Evolutionary conservation across 169 alveolate species (phyloP), one percentile per base, ranked within the genome.

Genomic region (Nephromyces sp.): DNA sequence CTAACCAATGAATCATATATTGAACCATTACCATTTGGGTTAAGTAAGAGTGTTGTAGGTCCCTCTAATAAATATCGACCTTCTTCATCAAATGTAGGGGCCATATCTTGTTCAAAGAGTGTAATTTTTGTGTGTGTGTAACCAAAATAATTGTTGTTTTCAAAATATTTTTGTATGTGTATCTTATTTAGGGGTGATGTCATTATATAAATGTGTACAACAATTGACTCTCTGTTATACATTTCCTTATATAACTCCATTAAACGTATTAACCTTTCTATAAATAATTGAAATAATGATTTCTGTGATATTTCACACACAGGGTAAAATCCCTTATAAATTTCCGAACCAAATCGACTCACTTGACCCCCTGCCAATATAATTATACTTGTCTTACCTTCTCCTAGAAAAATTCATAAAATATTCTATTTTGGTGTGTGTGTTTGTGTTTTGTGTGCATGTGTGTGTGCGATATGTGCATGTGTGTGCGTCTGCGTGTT

Each of bases 291-390:
- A 77, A 89, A 89, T 30, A 91, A 74, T 0, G 87, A 51, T 69
- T 89, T 87, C 27, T 78, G 75, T 71, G 89, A 78, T 32, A 89
- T 83, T 21, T 81, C 66, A 5, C 87, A 86, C 53, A 88, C 88
- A 34, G 87, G 84, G 72, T 82, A 89, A 78, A 65, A 84, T 0
- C 96, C 96, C 80, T 91, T 91, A 2, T 94, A 94, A 28, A 78
- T 85, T 43, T 82, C 75, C 62, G 73, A 83, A 0, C 95, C 95
- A 1, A 91, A 83, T 69, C 96, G 78, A 24, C 95, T 79, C 4
- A 92, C 96, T 66, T 82, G 81, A 33, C 96, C 96, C 2, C 96
- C 96, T 6, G 96, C 91, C 71, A 91, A n/a, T n/a, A n/a, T n/a
- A n/a, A n/a, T n/a, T n/a, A n/a, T n/a, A n/a, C n/a, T n/a, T n/a